Evolutionary conservation across 352 stramenopile genomes (phyloP).

Genomic region (Saprolegnia diclina): DNA sequence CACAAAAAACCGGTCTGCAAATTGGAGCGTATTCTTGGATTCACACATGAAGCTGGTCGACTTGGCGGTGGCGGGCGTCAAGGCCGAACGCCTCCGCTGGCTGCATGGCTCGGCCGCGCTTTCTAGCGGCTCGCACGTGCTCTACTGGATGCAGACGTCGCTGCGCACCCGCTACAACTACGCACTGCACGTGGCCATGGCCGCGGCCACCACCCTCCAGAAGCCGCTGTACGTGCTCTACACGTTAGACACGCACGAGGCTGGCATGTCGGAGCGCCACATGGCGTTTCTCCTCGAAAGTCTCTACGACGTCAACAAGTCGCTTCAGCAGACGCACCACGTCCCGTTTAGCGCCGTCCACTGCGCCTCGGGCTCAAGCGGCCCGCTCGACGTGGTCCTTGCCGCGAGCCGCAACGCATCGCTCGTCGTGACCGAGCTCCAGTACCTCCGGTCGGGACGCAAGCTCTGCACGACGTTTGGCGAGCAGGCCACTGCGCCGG

Average conservation of each 20-base stretch:
- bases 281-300: slow-evolving; percentile 71
- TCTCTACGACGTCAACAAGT: slow-evolving; percentile 39
- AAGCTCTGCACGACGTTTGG: slow-evolving; percentile 44
- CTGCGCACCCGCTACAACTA: slow-evolving; percentile 81
- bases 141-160: slow-evolving; percentile 87
- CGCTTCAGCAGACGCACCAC: slow-evolving; percentile 38
- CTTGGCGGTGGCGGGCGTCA: slow-evolving; percentile 10
- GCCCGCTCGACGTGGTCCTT: not conserved
- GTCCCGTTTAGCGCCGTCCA: slow-evolving; percentile 63
- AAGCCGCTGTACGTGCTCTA: slow-evolving; percentile 74
- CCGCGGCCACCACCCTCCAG: slow-evolving; percentile 52
- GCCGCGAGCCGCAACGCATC: slow-evolving; percentile 35
- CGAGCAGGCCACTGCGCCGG: slow-evolving; percentile 32
- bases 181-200: slow-evolving; percentile 68
- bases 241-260: slow-evolving; percentile 12
- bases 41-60: slow-evolving; percentile 3
- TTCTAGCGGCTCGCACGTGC: slow-evolving; percentile 34
- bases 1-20: not conserved
- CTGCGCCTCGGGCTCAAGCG: slow-evolving; percentile 29
- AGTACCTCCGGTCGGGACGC: slow-evolving; percentile 59
- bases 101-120: slow-evolving; percentile 3
- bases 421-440: slow-evolving; percentile 69
- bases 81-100: slow-evolving; percentile 18
- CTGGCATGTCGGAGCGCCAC: slow-evolving; percentile 58
- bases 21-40: not conserved